Conservation (phyloP, 495 filamentous ascomycete genomes). For the Antarctomyces pellizariae region DNA sequence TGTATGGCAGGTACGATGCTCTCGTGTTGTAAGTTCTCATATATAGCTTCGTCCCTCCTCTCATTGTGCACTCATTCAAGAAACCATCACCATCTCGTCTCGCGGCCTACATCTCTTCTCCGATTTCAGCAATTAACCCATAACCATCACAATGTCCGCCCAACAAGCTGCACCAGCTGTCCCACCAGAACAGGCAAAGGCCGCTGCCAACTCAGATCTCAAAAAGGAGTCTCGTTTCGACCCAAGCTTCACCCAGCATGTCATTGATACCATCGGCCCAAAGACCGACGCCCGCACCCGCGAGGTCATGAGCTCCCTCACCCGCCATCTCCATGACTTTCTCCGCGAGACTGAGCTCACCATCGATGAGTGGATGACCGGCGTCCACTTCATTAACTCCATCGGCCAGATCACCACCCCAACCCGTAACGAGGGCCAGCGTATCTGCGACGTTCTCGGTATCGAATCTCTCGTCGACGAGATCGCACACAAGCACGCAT, state of each 20-base stretch:
- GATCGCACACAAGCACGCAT: slow-evolving; percentile 60
- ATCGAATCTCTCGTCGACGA: slow-evolving; percentile 73
- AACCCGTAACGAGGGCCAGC: slow-evolving; percentile 53
- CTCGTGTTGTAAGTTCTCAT: too few species aligned
- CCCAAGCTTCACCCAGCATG: slow-evolving; percentile 38
- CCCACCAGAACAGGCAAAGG: too few species aligned
- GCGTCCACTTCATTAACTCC: slow-evolving; percentile 37
- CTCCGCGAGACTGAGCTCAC: slow-evolving; percentile 43
- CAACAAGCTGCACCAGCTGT: too few species aligned
- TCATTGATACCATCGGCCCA: slow-evolving; percentile 37
- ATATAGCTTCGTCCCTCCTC: too few species aligned
- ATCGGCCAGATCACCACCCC: slow-evolving; percentile 29
- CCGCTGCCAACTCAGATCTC: too few species aligned
- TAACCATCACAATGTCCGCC: slow-evolving; percentile 1
- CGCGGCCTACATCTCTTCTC: slow-evolving; percentile 2
- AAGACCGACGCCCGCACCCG: slow-evolving; percentile 31
- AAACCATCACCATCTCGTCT: slow-evolving; percentile 2
- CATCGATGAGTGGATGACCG: slow-evolving; percentile 40
- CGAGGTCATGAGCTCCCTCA: slow-evolving; percentile 29
- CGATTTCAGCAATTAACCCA: not conserved
- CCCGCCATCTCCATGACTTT: slow-evolving; percentile 43
- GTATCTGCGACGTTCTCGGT: slow-evolving; percentile 56
- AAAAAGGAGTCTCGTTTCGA: slow-evolving; percentile 22
- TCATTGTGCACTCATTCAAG: slow-evolving; percentile 1
- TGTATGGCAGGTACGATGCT: too few species aligned